Base-by-base conservation (phyloP, 768 basidiomycete species). In the Melanogaster broomeanus region DNA sequence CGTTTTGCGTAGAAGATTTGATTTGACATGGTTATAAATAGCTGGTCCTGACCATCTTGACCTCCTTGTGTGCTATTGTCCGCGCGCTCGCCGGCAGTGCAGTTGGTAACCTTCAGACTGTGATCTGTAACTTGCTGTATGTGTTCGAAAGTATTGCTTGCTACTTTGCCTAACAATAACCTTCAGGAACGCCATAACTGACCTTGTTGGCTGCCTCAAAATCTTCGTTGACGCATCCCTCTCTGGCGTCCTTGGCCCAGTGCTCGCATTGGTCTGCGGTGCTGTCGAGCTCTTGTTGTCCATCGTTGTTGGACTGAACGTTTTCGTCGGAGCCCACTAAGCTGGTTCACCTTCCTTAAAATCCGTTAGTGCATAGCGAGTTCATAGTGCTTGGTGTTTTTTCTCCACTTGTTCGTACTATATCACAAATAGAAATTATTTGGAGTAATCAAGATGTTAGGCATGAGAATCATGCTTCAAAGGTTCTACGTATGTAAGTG, bases 101-200 rank as follows among this genome's bases (percentile, higher is more conserved):
- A 1, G 27, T 35, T n/a, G 44, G 18, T 13, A 45, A 30, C 9
- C 16, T 58, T 7, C 30, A 47, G 10, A 11, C 4, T 0, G 42
- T 34, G 12, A 12, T 57, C 21, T 6, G 12, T n/a, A 19, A 34
- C 12, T 28, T 57, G 19, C 40, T 58, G 57, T 58, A 43, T 27
- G 52, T 27, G 24, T 33, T 45, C 13, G 2, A 12, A 5, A 2
- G 2, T 38, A 7, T 18, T 31, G 15, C 11, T 22, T 9, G 3
- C 9, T 19, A 1, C 16, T 0, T 22, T 18, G 8, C 2, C 30
- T 27, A 13, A 44, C 21, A 54, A 16, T n/a, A n/a, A n/a, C n/a
- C 4, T 27, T 2, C 10, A 55, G 54, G 4, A 2, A 39, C 3
- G 28, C 40, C 10, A 16, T 52, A 6, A 3, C 5, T 3, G 30